These are phyloP conservation scores for Viscum album DNA, from an alignment of 177 flowering plant genomes.

Conservation along the genomic window DNA sequence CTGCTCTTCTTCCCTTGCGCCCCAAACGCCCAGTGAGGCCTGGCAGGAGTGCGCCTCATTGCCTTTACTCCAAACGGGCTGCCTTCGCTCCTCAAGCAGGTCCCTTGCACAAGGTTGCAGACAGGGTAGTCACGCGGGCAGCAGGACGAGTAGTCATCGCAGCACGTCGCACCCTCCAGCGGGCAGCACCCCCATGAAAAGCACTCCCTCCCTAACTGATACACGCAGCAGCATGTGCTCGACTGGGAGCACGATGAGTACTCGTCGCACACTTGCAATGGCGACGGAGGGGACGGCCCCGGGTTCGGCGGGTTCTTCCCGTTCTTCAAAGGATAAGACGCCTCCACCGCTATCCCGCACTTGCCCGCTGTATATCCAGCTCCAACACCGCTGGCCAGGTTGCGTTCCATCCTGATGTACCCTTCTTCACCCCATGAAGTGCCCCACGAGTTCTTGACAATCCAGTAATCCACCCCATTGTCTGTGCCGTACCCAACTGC, in stretches of 20 bases:
- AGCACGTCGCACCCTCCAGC: constrained; percentile 68
- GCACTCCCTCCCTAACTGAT: constrained; percentile 30
- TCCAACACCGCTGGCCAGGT: constrained; percentile 14
- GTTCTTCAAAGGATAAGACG: constrained; percentile 57
- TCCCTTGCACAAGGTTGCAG: constrained; percentile 48
- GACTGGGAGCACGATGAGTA: constrained; percentile 38
- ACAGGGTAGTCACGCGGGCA: constrained; percentile 79
- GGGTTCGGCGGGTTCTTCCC: constrained; percentile 63
- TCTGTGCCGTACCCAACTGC: constrained; percentile 39
- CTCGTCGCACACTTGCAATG: constrained; percentile 37
- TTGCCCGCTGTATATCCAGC: constrained; percentile 26
- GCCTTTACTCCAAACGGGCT: constrained; percentile 66
- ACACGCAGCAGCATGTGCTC: constrained; percentile 61
- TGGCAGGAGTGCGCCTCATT: constrained; percentile 55
- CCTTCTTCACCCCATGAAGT: constrained; percentile 37
- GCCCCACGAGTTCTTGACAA: constrained; percentile 49
- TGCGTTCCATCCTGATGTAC: constrained; percentile 37
- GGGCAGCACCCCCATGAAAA: constrained; percentile 86
- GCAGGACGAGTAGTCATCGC: constrained; percentile 62
- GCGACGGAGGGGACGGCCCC: constrained; percentile 77
- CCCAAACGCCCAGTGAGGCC: constrained; percentile 34
- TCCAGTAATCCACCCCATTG: constrained; percentile 34
- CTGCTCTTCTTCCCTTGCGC: constrained; percentile 24
- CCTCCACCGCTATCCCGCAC: constrained; percentile 63
- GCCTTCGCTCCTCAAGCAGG: constrained; percentile 62